phyloP scores from a whole-genome alignment of 345 rosid genomes.

The Conringia planisiliqua region DNA sequence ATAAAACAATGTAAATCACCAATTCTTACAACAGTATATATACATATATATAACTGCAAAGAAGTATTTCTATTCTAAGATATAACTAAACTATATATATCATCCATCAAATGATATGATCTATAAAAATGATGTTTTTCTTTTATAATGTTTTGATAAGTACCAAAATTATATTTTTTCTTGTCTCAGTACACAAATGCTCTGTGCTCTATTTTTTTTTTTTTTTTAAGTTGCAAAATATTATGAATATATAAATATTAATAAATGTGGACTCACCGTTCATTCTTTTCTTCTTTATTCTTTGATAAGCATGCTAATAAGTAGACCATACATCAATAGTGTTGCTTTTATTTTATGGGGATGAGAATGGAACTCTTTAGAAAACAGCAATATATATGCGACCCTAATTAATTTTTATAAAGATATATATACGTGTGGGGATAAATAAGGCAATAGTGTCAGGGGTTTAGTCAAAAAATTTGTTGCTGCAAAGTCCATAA shows the following conservation, averaged over 20 bases:
- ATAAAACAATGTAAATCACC: not conserved
- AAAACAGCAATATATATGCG: conserved; percentile 9
- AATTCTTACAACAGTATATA: not conserved
- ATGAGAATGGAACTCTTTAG: conserved; percentile 24
- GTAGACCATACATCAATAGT: conserved; percentile 34
- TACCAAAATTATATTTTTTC: not conserved
- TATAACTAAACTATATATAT: not conserved
- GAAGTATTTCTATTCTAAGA: not conserved
- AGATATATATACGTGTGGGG: not conserved
- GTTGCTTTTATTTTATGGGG: conserved; percentile 16
- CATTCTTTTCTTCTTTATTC: conserved; percentile 10
- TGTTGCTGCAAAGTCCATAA: conserved; percentile 19
- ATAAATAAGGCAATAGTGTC: conserved; percentile 4
- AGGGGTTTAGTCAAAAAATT: not conserved
- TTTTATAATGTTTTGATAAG: not conserved
- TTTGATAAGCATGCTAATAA: conserved; percentile 31
- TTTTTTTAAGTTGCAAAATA: not conserved
- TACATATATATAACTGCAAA: not conserved
- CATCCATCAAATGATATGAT: not conserved
- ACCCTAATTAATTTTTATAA: not conserved
- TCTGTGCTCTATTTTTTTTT: not conserved
- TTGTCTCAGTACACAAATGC: not conserved
- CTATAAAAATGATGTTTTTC: not conserved
- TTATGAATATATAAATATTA: not conserved
- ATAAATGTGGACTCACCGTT: conserved; percentile 17